phyloP scores from a whole-genome alignment of 495 filamentous ascomycete species.

The Talaromyces adpressus region DNA sequence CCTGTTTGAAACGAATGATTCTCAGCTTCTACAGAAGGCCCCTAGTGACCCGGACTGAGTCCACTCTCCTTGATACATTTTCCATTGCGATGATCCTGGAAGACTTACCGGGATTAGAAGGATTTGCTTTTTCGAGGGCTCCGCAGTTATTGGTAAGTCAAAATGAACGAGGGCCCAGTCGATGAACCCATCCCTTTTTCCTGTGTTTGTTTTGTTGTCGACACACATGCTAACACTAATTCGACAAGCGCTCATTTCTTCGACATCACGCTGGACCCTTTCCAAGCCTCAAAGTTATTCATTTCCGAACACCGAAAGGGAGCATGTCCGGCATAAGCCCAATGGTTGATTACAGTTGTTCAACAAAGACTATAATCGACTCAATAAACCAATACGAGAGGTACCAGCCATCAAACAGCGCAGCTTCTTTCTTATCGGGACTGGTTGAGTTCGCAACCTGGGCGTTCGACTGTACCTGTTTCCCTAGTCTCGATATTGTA shows the following conservation, averaged over 20 bases:
- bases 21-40: neutral
- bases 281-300: neutral
- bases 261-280: neutral
- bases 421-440: neutral
- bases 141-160: neutral
- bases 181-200: neutral
- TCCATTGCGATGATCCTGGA: neutral
- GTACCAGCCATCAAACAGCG: neutral
- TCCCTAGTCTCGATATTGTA: neutral
- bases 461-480: neutral
- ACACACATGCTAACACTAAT: neutral
- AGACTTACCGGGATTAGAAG: neutral
- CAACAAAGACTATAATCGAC: neutral
- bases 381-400: neutral
- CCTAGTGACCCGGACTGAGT: neutral
- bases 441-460: neutral
- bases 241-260: neutral
- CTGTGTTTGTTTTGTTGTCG: neutral
- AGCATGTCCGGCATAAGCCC: neutral
- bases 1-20: neutral
- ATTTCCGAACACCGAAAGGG: neutral
- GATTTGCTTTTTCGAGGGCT: neutral
- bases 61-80: neutral
- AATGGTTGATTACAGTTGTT: neutral
- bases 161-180: neutral